These are phyloP conservation scores for Canavalia ensiformis DNA, from an alignment of 306 rosid species.

Conservation along the genomic window DNA sequence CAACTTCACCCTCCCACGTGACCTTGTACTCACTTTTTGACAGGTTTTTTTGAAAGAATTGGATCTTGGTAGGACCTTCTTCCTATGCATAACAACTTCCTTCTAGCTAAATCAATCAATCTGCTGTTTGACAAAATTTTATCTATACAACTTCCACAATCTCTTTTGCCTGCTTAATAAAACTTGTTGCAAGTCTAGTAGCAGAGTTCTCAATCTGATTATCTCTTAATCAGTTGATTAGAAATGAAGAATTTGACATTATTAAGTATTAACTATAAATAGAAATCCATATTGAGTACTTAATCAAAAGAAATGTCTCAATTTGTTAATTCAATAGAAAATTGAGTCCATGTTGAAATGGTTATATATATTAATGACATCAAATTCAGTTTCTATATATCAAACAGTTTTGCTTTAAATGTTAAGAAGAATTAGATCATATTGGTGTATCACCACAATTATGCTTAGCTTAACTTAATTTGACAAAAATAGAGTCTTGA, in stretches of 20 bases:
- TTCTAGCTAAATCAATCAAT: conserved; percentile 38
- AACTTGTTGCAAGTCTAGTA: conserved; percentile 37
- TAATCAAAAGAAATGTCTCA: neutral
- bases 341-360: neutral
- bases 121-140: conserved; percentile 14
- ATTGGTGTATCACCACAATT: neutral
- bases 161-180: conserved; percentile 31
- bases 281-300: neutral
- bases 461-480: neutral
- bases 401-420: too few relatives aligned
- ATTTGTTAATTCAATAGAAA: neutral
- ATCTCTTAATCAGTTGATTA: neutral
- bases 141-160: conserved; percentile 11
- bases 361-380: neutral
- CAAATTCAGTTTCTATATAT: neutral
- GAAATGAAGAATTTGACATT: conserved; percentile 30
- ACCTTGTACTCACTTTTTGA: conserved; percentile 46
- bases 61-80: conserved; percentile 50
- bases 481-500: neutral
- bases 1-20: conserved; percentile 50
- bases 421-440: neutral
- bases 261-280: neutral
- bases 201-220: neutral
- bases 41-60: conserved; percentile 34
- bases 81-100: conserved; percentile 32